Conservation (phyloP, 441 rosid genomes). For the Croton laevigatus region DNA sequence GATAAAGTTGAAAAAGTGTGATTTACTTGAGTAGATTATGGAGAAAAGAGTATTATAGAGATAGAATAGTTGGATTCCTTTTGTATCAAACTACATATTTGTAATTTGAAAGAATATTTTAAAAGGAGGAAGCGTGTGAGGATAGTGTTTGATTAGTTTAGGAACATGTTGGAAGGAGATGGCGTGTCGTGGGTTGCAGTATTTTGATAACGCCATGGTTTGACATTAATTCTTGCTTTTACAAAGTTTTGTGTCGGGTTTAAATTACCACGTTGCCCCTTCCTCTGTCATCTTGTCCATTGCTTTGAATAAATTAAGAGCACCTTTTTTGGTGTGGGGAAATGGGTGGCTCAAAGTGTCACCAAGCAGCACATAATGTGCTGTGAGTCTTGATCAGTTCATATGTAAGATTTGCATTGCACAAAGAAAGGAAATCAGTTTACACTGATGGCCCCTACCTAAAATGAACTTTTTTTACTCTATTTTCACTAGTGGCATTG, state of each 20-base stretch:
- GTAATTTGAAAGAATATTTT: constrained; percentile 8
- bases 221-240: constrained; percentile 27
- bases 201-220: constrained; percentile 22
- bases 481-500: background rate
- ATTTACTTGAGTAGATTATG: constrained; percentile 12
- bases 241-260: constrained; percentile 31
- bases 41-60: constrained; percentile 11
- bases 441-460: background rate
- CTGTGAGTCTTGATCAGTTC: constrained; percentile 6
- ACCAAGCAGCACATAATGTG: constrained; percentile 12
- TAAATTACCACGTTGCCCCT: constrained; percentile 28
- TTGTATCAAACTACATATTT: background rate
- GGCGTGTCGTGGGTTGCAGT: constrained; percentile 37
- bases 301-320: constrained; percentile 6
- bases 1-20: constrained; percentile 5
- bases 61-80: constrained; percentile 34
- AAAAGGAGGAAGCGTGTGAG: constrained; percentile 19
- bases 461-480: background rate
- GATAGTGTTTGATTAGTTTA: constrained; percentile 23
- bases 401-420: background rate
- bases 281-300: background rate
- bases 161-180: constrained; percentile 25
- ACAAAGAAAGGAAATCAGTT: background rate
- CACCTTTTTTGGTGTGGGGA: background rate
- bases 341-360: constrained; percentile 12